These are phyloP conservation scores for Mycena epipterygia DNA, from an alignment of 768 basidiomycete genomes.

Conservation along the genomic window DNA sequence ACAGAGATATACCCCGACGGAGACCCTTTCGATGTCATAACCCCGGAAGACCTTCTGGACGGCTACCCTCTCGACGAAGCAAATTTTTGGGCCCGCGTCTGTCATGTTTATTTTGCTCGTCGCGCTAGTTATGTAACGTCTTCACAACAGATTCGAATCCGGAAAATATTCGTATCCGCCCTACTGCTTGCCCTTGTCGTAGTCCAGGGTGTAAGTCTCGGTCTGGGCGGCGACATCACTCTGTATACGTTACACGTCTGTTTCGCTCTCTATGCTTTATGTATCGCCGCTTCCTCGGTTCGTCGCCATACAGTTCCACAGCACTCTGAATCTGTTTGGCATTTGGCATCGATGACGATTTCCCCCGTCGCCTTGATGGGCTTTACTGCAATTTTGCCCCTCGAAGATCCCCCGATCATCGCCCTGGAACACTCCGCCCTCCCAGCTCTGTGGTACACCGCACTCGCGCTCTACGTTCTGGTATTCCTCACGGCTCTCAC, in stretches of 20 bases:
- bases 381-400: neutral
- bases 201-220: neutral
- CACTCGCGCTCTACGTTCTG: slow-evolving; percentile 62
- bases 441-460: slow-evolving; percentile 39
- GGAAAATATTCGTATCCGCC: neutral
- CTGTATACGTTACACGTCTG: no score
- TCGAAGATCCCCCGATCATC: no score
- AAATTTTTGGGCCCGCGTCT: slow-evolving; percentile 54
- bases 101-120: neutral
- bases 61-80: slow-evolving; percentile 8
- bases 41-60: neutral
- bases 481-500: no score
- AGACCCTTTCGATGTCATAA: slow-evolving; percentile 11
- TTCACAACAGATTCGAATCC: neutral
- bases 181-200: neutral
- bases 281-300: no score
- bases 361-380: neutral
- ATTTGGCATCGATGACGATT: neutral
- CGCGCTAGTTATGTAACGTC: neutral
- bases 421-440: no score
- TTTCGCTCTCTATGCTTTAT: no score
- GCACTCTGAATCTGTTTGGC: neutral
- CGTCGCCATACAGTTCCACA: neutral
- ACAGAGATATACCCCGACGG: neutral
- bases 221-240: neutral